Conservation (phyloP, 2,329 filamentous ascomycete genomes). For the Hypomyces perniciosus region DNA sequence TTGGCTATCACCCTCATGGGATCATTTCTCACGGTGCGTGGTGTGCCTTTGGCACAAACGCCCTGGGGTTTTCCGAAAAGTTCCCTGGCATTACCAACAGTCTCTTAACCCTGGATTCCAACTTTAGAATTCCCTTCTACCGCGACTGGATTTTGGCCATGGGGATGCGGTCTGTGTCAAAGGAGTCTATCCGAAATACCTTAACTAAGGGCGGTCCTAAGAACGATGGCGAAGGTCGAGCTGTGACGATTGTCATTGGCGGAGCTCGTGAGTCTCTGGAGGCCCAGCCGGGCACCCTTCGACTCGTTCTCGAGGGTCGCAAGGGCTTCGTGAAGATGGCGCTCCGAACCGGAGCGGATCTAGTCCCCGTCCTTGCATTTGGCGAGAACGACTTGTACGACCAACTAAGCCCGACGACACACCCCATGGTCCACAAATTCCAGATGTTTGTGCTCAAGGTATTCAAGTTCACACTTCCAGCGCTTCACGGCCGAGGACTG, state of each 20-base stretch:
- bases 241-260: constrained; percentile 91
- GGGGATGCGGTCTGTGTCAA: constrained; percentile 82
- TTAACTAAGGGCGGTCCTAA: constrained; percentile 74
- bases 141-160: constrained; percentile 88
- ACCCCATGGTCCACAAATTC: constrained; percentile 71
- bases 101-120: constrained; percentile 86
- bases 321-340: constrained; percentile 95
- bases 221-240: constrained; percentile 82
- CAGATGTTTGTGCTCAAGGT: constrained; percentile 81
- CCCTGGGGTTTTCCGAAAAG: constrained; percentile 75
- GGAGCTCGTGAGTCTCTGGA: constrained; percentile 90
- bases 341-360: constrained; percentile 82
- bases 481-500: constrained; percentile 84
- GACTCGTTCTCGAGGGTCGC: constrained; percentile 72
- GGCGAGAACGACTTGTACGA: constrained; percentile 97
- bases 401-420: constrained; percentile 69
- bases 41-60: constrained; percentile 84
- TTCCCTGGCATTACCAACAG: constrained; percentile 96
- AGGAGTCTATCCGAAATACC: constrained; percentile 85
- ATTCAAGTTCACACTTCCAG: constrained; percentile 86
- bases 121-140: constrained; percentile 91
- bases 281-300: constrained; percentile 70
- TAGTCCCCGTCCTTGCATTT: constrained; percentile 88
- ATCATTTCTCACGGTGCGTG: constrained; percentile 98
- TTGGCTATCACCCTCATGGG: constrained; percentile 94